Evolutionary conservation across 495 filamentous ascomycete species (phyloP), one percentile per base, ranked within the genome.

Genomic region (Aspergillus bridgeri): DNA sequence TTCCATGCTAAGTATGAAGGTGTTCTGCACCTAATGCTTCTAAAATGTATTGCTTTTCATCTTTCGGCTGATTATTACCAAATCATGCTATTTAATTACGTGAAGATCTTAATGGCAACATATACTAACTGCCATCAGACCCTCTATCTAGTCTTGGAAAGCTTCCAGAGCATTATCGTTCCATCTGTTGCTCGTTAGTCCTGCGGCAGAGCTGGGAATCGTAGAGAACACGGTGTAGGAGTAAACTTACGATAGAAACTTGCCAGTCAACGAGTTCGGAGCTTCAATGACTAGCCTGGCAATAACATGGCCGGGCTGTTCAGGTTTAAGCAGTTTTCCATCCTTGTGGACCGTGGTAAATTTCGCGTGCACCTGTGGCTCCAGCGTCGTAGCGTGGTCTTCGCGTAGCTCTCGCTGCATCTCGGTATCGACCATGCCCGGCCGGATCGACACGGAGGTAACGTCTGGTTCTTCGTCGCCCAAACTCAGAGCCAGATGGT

Each of bases 1-100:
- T 89, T 91, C 88, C 89, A 92, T 92, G 89, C 89, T 92, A 92
- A 91, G 79, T 75, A 90, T 85, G 89, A 96, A 88, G 83, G 74
- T 75, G 75, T 58, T 59, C 68, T 76, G 66, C 72, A 70, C 67
- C 75, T 82, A 80, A 86, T 92, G 86, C 86, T 89, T 84, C 79
- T 76, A 73, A 79, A 80, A 82, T 83, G 78, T 87, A 83, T 73
- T 81, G 79, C 87, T 94, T 95, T 95, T 95, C 91, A 94, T 93
- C 90, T 94, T 92, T 94, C 90, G 81, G 78, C 91, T 96, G 91
- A 96, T 70, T 69, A 65, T 59, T 44, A 57, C 48, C 43, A 42
- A 42, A 33, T 53, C 42, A 48, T 56, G 44, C 42, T 49, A 51
- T 60, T 42, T 61, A 54, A n/a, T 63, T 61, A 51, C 64, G 67